Percentiles rank a stretch among this genome's conserved stretches.
phyloP scores from a whole-genome alignment of 768 basidiomycete genomes.

The Mycena crocata region DNA sequence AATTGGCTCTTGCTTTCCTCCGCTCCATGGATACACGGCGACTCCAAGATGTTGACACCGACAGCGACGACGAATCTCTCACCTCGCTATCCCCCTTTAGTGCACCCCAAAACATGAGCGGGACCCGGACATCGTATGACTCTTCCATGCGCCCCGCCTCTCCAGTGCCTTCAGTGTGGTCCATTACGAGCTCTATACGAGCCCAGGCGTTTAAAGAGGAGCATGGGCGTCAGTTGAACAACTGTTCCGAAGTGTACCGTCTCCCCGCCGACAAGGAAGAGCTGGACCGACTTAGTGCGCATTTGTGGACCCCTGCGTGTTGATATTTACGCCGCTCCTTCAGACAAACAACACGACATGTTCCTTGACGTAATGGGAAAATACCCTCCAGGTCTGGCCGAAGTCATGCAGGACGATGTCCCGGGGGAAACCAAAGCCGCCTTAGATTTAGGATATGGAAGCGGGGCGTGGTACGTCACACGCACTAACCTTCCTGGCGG shows the following conservation, averaged over 20 bases:
- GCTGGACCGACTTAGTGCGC: conserved; percentile 72
- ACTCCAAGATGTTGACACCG: conserved; percentile 45
- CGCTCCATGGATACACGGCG: conserved; percentile 26
- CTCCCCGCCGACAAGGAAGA: conserved; percentile 87
- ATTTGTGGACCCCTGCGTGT: conserved; percentile 4
- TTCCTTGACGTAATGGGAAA: conserved; percentile 75
- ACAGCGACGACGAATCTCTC: conserved; percentile 59
- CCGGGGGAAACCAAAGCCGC: conserved; percentile 70
- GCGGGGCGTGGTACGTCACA: conserved; percentile 73
- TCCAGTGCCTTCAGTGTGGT: conserved; percentile 76
- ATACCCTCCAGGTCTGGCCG: conserved; percentile 69
- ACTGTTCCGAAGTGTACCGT: conserved; percentile 82
- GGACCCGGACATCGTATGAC: conserved; percentile 70
- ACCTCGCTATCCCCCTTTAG: conserved; percentile 54
- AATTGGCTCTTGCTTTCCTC: conserved; percentile 1
- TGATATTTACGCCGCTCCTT: conserved; percentile 12
- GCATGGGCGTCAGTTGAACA: conserved; percentile 78
- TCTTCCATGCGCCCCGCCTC: conserved; percentile 72
- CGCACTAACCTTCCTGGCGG: not conserved
- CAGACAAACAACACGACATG: conserved; percentile 77
- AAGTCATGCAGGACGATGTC: conserved; percentile 70
- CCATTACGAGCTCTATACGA: conserved; percentile 72
- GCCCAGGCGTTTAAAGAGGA: conserved; percentile 71
- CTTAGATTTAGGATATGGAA: conserved; percentile 85
- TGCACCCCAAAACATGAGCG: conserved; percentile 50